These are phyloP conservation scores for Mycotypha africana DNA, from an alignment of 371 early-diverging fungal genomes.

Conservation along the genomic window DNA sequence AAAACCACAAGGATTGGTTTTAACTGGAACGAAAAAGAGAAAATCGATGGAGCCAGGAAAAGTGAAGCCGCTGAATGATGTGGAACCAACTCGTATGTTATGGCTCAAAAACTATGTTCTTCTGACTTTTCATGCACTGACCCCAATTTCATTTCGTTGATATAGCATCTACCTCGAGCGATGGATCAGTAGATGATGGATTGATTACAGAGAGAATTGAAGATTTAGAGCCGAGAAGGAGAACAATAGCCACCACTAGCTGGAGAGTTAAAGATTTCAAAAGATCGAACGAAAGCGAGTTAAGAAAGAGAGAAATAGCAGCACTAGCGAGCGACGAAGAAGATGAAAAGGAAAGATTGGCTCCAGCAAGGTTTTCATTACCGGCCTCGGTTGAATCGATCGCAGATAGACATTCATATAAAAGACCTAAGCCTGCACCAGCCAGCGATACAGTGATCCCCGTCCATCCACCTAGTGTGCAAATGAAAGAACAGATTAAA, in stretches of 20 bases:
- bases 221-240: slow-evolving; percentile 6
- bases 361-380: slow-evolving; percentile 9
- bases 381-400: slow-evolving; percentile 8
- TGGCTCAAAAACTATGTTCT: neutral
- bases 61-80: slow-evolving; percentile 29
- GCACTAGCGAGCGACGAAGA: slow-evolving; percentile 5
- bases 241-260: slow-evolving; percentile 6
- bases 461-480: slow-evolving; percentile 10
- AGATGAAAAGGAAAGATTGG: neutral
- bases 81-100: too few relatives aligned
- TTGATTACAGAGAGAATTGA: too few relatives aligned
- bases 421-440: neutral
- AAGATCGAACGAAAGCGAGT: neutral
- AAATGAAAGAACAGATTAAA: slow-evolving; percentile 31
- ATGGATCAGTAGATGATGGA: too few relatives aligned
- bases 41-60: slow-evolving; percentile 46
- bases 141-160: too few relatives aligned
- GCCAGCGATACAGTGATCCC: neutral
- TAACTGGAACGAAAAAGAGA: slow-evolving; percentile 25
- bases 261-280: slow-evolving; percentile 4
- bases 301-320: slow-evolving; percentile 1
- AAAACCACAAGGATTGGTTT: slow-evolving; percentile 20
- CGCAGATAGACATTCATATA: neutral
- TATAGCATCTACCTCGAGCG: too few relatives aligned
- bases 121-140: neutral